These are phyloP conservation scores for Coniochaeta sp. DNA, from an alignment of 2,329 filamentous ascomycete genomes.

Conservation along the genomic window DNA sequence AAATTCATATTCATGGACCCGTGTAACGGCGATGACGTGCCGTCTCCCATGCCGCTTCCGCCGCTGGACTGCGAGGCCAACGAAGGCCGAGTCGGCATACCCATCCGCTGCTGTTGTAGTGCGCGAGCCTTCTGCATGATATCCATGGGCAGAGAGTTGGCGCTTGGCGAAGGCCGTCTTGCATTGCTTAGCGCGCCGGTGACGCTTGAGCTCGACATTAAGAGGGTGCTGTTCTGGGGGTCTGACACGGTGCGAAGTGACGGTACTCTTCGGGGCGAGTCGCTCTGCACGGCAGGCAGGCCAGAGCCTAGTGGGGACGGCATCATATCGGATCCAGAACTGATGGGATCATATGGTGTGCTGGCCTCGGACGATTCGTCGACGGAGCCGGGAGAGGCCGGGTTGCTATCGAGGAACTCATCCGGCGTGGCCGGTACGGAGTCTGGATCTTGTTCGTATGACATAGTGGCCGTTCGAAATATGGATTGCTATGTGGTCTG, in stretches of 20 bases:
- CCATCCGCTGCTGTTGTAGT: slow-evolving; percentile 25
- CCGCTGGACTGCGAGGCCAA: slow-evolving; percentile 4
- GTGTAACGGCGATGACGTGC: slow-evolving; percentile 15
- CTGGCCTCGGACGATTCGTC: slow-evolving; percentile 38
- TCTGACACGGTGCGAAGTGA: slow-evolving; percentile 55
- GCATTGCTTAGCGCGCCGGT: slow-evolving; percentile 67
- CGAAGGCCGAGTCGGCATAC: slow-evolving; percentile 16
- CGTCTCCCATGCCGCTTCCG: slow-evolving; percentile 19
- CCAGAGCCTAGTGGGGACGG: slow-evolving; percentile 2
- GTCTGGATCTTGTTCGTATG: slow-evolving; percentile 16
- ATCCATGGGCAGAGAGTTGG: slow-evolving; percentile 29
- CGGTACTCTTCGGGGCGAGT: slow-evolving; percentile 43
- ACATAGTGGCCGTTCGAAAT: slow-evolving; percentile 14
- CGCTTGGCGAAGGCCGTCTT: slow-evolving; percentile 39
- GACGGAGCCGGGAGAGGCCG: slow-evolving; percentile 32
- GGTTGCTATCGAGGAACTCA: slow-evolving; percentile 29
- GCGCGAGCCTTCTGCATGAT: slow-evolving; percentile 31
- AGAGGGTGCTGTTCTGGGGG: slow-evolving; percentile 41
- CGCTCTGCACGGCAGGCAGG: slow-evolving; percentile 11
- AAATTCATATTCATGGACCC: slow-evolving; percentile 7
- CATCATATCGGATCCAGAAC: slow-evolving; percentile 16
- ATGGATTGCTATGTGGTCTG: background rate
- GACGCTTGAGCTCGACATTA: slow-evolving; percentile 80
- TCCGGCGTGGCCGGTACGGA: slow-evolving; percentile 38
- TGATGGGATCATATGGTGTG: slow-evolving; percentile 37